phyloP scores from a whole-genome alignment of 345 rosid genomes.

The Eucalyptus cloeziana region DNA sequence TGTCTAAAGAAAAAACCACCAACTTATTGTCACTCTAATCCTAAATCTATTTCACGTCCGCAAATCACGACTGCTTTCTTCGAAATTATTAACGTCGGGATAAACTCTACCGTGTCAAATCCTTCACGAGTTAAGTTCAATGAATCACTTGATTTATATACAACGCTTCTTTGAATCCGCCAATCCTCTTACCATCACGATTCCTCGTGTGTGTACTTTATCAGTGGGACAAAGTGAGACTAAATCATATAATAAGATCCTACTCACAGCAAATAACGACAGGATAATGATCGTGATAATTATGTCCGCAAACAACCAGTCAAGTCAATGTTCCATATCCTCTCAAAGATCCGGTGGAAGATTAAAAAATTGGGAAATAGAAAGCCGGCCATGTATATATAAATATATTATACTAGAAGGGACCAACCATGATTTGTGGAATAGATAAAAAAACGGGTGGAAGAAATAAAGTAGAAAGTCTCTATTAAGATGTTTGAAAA shows the following conservation, averaged over 20 bases:
- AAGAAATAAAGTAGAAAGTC: background rate
- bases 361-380: background rate
- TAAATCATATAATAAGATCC: background rate
- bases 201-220: background rate
- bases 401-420: background rate
- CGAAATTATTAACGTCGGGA: too few relatives aligned
- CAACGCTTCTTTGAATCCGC: background rate
- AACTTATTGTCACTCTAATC: background rate
- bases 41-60: too few relatives aligned
- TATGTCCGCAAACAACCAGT: background rate
- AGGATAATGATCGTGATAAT: background rate
- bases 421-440: background rate
- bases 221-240: rapidly evolving
- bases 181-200: rapidly evolving
- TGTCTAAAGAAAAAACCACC: background rate
- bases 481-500: background rate
- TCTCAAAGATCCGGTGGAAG: background rate
- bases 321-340: background rate
- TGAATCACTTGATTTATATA: background rate
- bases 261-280: background rate
- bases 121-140: background rate
- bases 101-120: background rate
- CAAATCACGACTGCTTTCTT: background rate
- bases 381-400: background rate
- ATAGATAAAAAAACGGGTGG: background rate